Percentiles rank a stretch among this genome's conserved stretches.
Conservation (phyloP, 2,329 filamentous ascomycete genomes). For the Pseudodiploospora longispora region DNA sequence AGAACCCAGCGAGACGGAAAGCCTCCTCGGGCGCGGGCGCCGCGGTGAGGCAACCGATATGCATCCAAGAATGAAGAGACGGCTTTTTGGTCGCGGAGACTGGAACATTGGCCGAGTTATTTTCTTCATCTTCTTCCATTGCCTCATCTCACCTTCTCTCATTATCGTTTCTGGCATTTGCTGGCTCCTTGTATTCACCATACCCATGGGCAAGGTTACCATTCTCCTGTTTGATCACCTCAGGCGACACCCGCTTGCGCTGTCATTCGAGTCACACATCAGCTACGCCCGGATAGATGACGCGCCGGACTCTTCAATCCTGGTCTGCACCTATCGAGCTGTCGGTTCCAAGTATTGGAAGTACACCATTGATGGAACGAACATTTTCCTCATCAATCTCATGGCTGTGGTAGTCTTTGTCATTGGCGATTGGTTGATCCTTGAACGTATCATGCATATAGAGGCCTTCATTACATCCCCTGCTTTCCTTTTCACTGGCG, state of each 20-base stretch:
- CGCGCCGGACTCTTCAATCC: conserved; percentile 71
- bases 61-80: conserved; percentile 55
- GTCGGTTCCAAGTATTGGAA: conserved; percentile 97
- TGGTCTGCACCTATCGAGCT: conserved; percentile 94
- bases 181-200: conserved; percentile 96
- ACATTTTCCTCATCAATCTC: conserved; percentile 97
- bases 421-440: conserved; percentile 83
- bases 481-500: conserved; percentile 77
- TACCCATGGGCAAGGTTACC: conserved; percentile 96
- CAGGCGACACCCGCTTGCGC: conserved; percentile 80
- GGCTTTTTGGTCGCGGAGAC: conserved; percentile 87
- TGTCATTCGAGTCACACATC: conserved; percentile 86
- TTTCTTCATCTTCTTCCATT: conserved; percentile 96
- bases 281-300: conserved; percentile 63
- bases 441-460: conserved; percentile 60
- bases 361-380: conserved; percentile 96
- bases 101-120: conserved; percentile 93
- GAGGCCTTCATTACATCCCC: conserved; percentile 70
- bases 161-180: conserved; percentile 81
- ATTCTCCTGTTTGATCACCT: conserved; percentile 85
- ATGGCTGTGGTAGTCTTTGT: conserved; percentile 90
- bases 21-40: conserved; percentile 60
- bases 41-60: conserved; percentile 32
- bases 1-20: conserved; percentile 74
- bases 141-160: conserved; percentile 76